These are phyloP conservation scores for Usnea hakonensis DNA, from an alignment of 495 filamentous ascomycete genomes.

Conservation along the genomic window DNA sequence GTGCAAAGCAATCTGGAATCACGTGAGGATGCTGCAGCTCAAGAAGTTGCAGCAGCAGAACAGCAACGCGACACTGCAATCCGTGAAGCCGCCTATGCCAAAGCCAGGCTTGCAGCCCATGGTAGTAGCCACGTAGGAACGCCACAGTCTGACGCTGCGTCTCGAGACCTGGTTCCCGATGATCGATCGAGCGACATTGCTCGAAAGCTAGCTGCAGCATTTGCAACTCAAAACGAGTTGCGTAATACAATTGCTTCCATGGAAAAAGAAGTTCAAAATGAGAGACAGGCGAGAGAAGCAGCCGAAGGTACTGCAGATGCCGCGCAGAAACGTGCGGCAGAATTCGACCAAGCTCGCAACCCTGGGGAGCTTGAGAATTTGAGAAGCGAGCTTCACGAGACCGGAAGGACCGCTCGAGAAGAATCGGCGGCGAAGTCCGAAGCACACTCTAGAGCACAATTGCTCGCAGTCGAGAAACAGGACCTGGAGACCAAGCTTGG, in stretches of 20 bases:
- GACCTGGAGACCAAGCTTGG: slow-evolving; percentile 65
- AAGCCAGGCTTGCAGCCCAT: slow-evolving; percentile 82
- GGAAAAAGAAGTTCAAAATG: slow-evolving; percentile 63
- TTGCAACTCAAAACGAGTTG: slow-evolving; percentile 70
- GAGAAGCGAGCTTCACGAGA: slow-evolving; percentile 72
- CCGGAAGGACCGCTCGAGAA: slow-evolving; percentile 65
- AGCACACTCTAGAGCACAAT: slow-evolving; percentile 60
- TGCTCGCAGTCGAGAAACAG: slow-evolving; percentile 74
- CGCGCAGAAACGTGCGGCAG: slow-evolving; percentile 71
- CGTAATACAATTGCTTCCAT: slow-evolving; percentile 60
- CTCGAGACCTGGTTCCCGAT: slow-evolving; percentile 47
- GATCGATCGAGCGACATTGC: slow-evolving; percentile 72
- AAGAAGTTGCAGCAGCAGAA: slow-evolving; percentile 85
- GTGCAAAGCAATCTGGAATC: slow-evolving; percentile 82
- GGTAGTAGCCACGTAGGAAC: slow-evolving; percentile 63
- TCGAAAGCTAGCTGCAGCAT: slow-evolving; percentile 69
- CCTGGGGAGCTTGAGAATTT: slow-evolving; percentile 76
- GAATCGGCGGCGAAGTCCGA: slow-evolving; percentile 68
- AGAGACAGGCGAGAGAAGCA: slow-evolving; percentile 68
- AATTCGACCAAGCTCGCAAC: slow-evolving; percentile 79
- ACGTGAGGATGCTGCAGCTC: slow-evolving; percentile 75
- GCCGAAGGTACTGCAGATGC: slow-evolving; percentile 83
- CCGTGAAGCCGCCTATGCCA: slow-evolving; percentile 87
- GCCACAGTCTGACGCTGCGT: slow-evolving; percentile 55
- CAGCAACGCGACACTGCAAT: slow-evolving; percentile 88